Conservation (phyloP, 164 flowering plant genomes). For the Chimonanthus praecox region DNA sequence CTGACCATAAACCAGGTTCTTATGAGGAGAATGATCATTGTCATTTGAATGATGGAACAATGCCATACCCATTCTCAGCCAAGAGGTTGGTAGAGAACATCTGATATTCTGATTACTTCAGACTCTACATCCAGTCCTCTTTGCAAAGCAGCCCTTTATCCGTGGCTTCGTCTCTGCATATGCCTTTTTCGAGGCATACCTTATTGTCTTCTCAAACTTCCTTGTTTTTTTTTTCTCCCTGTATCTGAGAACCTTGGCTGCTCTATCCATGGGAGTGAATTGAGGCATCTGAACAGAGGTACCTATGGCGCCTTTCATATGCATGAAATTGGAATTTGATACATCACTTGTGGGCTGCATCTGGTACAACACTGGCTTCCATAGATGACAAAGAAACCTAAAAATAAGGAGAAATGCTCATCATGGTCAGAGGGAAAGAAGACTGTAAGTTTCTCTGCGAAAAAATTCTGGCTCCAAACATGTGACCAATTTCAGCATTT, state of each 20-base stretch:
- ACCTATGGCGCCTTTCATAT: conserved; percentile 56
- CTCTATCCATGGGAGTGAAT: conserved; percentile 61
- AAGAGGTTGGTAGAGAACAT: conserved; percentile 51
- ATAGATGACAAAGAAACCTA: conserved; percentile 44
- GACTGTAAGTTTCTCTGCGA: not conserved
- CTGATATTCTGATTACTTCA: conserved; percentile 28
- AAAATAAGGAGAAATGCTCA: not conserved
- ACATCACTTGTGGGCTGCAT: conserved; percentile 41
- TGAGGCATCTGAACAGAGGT: conserved; percentile 44
- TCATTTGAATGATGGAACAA: conserved; percentile 66
- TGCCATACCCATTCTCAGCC: conserved; percentile 50
- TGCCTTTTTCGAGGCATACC: conserved; percentile 93
- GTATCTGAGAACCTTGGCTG: conserved; percentile 79
- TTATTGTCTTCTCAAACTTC: conserved; percentile 88
- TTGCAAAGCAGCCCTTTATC: conserved; percentile 88
- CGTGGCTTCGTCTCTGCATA: conserved; percentile 89
- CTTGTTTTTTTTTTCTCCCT: conserved; percentile 81
- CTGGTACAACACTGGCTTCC: conserved; percentile 75
- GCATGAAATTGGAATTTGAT: conserved; percentile 40
- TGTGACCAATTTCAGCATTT: too few relatives aligned
- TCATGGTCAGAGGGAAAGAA: not conserved
- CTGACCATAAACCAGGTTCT: too few relatives aligned
- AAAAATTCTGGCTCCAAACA: not conserved
- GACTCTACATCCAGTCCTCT: conserved; percentile 53
- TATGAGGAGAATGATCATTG: too few relatives aligned